A percentile compares a stretch with the other conserved stretches of the same genome.
phyloP scores from a whole-genome alignment of 2,329 filamentous ascomycete species.

The Penicillium sp. region DNA sequence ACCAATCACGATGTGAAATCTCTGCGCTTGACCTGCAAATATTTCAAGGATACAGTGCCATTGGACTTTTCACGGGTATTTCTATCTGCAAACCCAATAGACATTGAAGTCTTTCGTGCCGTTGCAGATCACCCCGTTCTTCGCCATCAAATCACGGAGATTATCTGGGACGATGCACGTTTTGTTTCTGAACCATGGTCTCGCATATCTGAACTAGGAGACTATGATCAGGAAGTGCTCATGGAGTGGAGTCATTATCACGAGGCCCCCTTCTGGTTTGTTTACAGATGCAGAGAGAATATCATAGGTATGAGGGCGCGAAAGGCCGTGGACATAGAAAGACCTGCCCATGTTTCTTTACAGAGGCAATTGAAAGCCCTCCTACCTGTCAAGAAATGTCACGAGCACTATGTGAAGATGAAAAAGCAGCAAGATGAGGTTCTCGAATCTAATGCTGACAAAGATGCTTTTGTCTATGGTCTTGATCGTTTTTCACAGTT shows the following conservation, averaged over 20 bases:
- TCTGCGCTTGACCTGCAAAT: constrained; percentile 29
- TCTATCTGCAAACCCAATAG: constrained; percentile 45
- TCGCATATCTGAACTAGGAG: constrained; percentile 10
- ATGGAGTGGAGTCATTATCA: no score
- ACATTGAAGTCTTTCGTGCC: constrained; percentile 42
- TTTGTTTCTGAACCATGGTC: constrained; percentile 9
- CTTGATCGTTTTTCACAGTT: constrained; percentile 43
- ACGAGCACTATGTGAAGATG: constrained; percentile 37
- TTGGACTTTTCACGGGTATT: constrained; percentile 44
- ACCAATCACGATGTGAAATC: constrained; percentile 33
- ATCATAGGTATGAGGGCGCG: constrained; percentile 8
- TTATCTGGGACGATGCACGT: constrained; percentile 41
- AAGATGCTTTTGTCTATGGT: constrained; percentile 37
- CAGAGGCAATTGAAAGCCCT: constrained; percentile 7
- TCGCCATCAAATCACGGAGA: constrained; percentile 38
- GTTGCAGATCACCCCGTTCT: constrained; percentile 43
- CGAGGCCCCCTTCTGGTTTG: constrained; percentile 23
- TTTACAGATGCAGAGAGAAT: constrained; percentile 17
- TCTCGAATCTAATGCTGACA: constrained; percentile 32
- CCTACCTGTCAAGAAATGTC: constrained; percentile 32
- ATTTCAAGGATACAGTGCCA: constrained; percentile 12
- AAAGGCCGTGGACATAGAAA: constrained; percentile 9
- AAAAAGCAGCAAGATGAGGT: constrained; percentile 38
- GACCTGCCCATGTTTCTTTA: constrained; percentile 9
- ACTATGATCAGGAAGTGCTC: constrained; percentile 5